Base-by-base conservation (phyloP, 225 moss, liverwort and hornwort genomes). In the Physcomitrium patens region DNA sequence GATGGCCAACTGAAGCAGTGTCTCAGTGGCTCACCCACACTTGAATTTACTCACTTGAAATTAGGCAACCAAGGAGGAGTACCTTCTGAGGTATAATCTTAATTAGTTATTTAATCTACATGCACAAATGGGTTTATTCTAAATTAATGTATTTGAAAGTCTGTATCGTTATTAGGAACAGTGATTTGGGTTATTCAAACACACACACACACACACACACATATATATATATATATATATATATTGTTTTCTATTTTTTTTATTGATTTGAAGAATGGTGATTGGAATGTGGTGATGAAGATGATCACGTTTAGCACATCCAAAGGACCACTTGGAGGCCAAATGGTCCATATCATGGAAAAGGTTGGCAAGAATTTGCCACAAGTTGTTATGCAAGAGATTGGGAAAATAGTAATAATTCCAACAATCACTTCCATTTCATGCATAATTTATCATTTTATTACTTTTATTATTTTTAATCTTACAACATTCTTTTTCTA, bases 361-460 rank as follows among this genome's bases (percentile, higher is more conserved):
- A 79, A 84, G 77, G 69, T 84, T 72, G 76, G 70, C 16, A 80
- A 80, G 19, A 79, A 80, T 72, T 80, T 80, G 64, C 76, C 79
- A 0, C 79, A 80, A 69, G 60, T 80, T 70, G 71, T 84, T 10
- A 59, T 77, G 72, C 60, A 26, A 5, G 77, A 80, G 65, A 47
- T 84, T 20, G 67, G 67, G 12, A 84, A 73, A 65, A 58, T 84
- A 57, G 76, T 79, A 65, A 77, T 69, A 59, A 10, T 37, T 61
- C 15, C 1, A 37, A 37, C 31, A 37, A 37, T 37, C 31, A 37
- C 31, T 37, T 37, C 31, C 31, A 37, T 37, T 37, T 37, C 31
- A 37, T 37, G 4, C 31, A 4, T n/a, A n/a, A n/a, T n/a, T n/a
- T n/a, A n/a, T n/a, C n/a, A n/a, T n/a, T n/a, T n/a, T n/a, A n/a